phyloP scores from a whole-genome alignment of 108 stramenopile genomes.

The Discostella pseudostelligera region DNA sequence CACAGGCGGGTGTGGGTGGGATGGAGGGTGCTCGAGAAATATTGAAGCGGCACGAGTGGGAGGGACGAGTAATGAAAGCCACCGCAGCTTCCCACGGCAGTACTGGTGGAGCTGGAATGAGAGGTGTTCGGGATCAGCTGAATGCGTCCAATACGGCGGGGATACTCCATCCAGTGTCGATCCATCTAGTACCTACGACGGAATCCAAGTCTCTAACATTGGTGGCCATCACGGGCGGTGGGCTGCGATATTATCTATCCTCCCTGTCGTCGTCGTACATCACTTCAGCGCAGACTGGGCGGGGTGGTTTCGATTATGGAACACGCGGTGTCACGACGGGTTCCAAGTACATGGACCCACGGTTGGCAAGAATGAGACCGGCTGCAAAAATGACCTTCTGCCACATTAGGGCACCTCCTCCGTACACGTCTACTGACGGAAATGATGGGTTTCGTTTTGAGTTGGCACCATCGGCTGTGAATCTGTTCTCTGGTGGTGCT shows the following conservation, averaged over 20 bases:
- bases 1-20: constrained; percentile 84
- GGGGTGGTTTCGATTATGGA: constrained; percentile 29
- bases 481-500: constrained; percentile 11
- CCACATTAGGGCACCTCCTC: constrained; percentile 80
- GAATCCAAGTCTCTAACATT: constrained; percentile 77
- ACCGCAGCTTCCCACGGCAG: constrained; percentile 13
- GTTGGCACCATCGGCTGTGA: constrained; percentile 24
- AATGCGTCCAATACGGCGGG: constrained; percentile 26
- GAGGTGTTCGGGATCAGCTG: not conserved
- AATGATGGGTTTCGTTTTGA: constrained; percentile 42
- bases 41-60: constrained; percentile 61
- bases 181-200: constrained; percentile 62
- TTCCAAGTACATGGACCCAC: constrained; percentile 8
- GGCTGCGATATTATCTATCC: constrained; percentile 78
- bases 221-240: constrained; percentile 77
- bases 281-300: constrained; percentile 34
- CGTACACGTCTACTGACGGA: constrained; percentile 36
- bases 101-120: constrained; percentile 11
- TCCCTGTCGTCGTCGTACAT: constrained; percentile 46
- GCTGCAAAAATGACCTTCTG: constrained; percentile 66
- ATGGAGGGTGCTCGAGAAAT: constrained; percentile 85
- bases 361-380: constrained; percentile 25
- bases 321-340: not conserved
- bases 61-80: constrained; percentile 29
- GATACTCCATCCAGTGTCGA: constrained; percentile 68